Conservation (phyloP, 2,329 filamentous ascomycete species). For the Venturia oleaginea region DNA sequence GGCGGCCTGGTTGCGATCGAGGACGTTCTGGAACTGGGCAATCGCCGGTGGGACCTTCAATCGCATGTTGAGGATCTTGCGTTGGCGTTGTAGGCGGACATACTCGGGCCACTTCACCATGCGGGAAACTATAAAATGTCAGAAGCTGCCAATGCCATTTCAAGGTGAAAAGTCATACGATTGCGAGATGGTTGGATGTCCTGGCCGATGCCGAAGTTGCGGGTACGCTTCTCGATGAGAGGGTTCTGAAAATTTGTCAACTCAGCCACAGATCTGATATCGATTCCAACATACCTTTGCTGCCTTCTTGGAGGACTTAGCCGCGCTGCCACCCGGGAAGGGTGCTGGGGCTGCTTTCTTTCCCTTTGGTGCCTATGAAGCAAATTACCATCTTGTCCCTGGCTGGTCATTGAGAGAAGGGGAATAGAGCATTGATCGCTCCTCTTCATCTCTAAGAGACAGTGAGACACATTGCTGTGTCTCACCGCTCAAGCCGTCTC, state of each 20-base stretch:
- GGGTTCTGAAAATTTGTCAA: conserved; percentile 62
- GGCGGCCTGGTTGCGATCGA: conserved; percentile 86
- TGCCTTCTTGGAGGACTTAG: conserved; percentile 70
- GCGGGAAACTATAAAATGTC: conserved; percentile 22
- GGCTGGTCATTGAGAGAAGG: conserved; percentile 99
- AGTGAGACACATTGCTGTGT: conserved; percentile 47
- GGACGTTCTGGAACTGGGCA: conserved; percentile 93
- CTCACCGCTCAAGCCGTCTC: conserved; percentile 44
- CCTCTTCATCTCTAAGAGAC: conserved; percentile 85
- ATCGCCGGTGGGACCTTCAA: conserved; percentile 97
- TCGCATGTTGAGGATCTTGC: conserved; percentile 94
- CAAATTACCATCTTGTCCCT: conserved; percentile 31
- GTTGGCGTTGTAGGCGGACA: conserved; percentile 90
- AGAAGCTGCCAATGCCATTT: not conserved
- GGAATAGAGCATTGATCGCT: conserved; percentile 73
- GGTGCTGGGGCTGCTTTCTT: conserved; percentile 98
- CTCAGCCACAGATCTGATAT: not conserved
- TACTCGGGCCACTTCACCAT: conserved; percentile 99
- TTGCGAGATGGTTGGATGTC: conserved; percentile 96
- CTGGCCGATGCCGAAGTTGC: conserved; percentile 98
- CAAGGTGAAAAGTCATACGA: conserved; percentile 46
- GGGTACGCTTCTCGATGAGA: conserved; percentile 94
- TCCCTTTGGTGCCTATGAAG: conserved; percentile 58
- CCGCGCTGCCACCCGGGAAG: conserved; percentile 87
- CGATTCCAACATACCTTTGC: conserved; percentile 71